Evolutionary conservation across 441 rosid genomes (phyloP).

Genomic region (Macaranga tanarius): DNA sequence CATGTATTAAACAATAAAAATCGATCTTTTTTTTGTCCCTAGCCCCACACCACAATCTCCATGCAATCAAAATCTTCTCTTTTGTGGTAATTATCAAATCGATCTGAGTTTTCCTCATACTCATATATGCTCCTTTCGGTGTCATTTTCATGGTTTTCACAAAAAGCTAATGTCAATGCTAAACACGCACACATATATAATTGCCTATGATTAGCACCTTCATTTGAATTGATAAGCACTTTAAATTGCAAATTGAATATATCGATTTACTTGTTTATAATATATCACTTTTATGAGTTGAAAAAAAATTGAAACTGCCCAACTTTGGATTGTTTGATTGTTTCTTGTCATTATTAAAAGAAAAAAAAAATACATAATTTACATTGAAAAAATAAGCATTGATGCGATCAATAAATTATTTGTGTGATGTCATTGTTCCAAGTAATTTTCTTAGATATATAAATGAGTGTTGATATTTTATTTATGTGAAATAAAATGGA

Average conservation of each 20-base stretch:
- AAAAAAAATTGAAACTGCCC: no score
- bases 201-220: constrained; percentile 5
- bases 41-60: not conserved
- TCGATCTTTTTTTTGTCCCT: not conserved
- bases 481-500: no score
- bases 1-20: not conserved
- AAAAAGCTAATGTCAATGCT: not conserved
- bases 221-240: not conserved
- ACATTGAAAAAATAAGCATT: no score
- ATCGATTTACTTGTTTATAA: not conserved
- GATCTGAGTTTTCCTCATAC: not conserved
- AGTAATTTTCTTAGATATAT: no score
- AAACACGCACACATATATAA: not conserved
- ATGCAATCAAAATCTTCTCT: not conserved
- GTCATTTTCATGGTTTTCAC: constrained; percentile 16
- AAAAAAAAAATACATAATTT: no score
- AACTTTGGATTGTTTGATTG: no score
- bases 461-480: no score
- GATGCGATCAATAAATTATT: no score
- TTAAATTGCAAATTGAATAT: not conserved
- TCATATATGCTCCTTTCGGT: not conserved
- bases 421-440: no score
- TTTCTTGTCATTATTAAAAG: no score
- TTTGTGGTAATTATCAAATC: not conserved
- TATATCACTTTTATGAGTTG: not conserved